Evolutionary conservation across 148 eudicot species (phyloP), one percentile per base, ranked within the genome.

Genomic region (Fagopyrum homotropicum): DNA sequence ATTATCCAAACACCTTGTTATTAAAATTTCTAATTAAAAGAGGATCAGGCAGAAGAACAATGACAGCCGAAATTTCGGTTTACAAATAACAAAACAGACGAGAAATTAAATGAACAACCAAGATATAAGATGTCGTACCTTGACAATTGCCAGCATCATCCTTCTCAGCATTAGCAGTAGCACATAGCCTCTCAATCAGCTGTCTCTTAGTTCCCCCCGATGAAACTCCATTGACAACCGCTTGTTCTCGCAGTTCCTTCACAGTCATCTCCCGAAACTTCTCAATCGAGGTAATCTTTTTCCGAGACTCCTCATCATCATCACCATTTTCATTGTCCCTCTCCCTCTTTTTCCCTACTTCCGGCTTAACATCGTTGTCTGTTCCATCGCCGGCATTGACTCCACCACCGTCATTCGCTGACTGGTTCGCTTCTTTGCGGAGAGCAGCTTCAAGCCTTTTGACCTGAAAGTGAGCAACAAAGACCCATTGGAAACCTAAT

Each of bases 181-280:
- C 75, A 81, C 81, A 86, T 12, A 94, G 88, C 86, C 93, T 85
- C 40, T 86, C 85, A 51, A 91, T 64, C 50, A 94, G 87, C 78
- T 88, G 88, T 69, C 84, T 89, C 89, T 94, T 92, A 19, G 92
- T 82, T 16, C 98, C 96, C 75, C 35, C 61, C 2, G 81, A 55
- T 2, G 82, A 84, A 84, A 95, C 40, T 16, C 97, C 96, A 54
- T 83, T 79, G 54, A 19, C 45, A 75, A 84, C 60, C 8, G 99
- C 96, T 80, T 89, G 81, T 44, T 89, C 86, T 3, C 94, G 86
- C 72, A 95, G 80, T 49, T 89, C 77, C 74, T 84, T 82, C 29
- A 89, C 63, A 76, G 79, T 81, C 92, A 92, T 85, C 40, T 51
- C 84, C 77, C 77, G 84, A 76, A 83, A 83, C 77, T 83, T 86